A percentile compares a stretch with the other conserved stretches of the same genome.
Evolutionary conservation across 1,284 basidiomycete genomes (phyloP).

Genomic region (Microbotryomycetes sp.): DNA sequence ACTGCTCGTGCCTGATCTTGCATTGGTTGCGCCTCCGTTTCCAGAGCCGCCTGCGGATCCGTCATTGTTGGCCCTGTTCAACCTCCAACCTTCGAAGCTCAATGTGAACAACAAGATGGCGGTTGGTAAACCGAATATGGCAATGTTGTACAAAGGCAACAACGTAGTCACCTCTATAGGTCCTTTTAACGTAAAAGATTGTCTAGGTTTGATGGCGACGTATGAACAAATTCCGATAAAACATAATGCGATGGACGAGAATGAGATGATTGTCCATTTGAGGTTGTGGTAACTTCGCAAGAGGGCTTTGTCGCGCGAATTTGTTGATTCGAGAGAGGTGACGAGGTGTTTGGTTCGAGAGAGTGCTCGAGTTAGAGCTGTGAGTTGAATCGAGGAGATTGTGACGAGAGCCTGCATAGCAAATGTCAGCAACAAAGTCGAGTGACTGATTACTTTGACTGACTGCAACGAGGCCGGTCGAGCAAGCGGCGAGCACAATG

Average conservation of each 20-base stretch:
- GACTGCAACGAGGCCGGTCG: neutral
- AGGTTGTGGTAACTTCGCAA: neutral
- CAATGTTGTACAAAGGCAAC: conserved; percentile 6
- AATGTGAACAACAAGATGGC: conserved; percentile 11
- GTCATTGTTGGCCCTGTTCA: neutral
- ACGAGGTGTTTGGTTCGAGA: neutral
- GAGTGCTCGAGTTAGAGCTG: neutral
- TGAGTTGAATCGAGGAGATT: neutral
- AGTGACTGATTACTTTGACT: neutral
- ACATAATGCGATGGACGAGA: neutral
- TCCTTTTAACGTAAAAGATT: neutral
- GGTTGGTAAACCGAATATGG: conserved; percentile 8
- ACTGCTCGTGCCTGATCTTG: neutral
- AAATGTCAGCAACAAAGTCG: neutral
- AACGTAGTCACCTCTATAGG: neutral
- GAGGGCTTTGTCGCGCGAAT: neutral
- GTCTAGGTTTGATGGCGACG: neutral
- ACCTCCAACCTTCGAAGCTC: conserved; percentile 1
- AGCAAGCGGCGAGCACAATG: neutral
- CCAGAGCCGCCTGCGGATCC: neutral
- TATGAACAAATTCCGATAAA: neutral
- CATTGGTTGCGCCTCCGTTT: neutral
- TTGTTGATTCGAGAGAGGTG: neutral
- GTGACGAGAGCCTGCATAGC: neutral
- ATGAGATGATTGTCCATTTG: conserved; percentile 1